These are phyloP conservation scores for Xylariomycetidae sp. DNA, from an alignment of 2,329 filamentous ascomycete species.

Conservation along the genomic window DNA sequence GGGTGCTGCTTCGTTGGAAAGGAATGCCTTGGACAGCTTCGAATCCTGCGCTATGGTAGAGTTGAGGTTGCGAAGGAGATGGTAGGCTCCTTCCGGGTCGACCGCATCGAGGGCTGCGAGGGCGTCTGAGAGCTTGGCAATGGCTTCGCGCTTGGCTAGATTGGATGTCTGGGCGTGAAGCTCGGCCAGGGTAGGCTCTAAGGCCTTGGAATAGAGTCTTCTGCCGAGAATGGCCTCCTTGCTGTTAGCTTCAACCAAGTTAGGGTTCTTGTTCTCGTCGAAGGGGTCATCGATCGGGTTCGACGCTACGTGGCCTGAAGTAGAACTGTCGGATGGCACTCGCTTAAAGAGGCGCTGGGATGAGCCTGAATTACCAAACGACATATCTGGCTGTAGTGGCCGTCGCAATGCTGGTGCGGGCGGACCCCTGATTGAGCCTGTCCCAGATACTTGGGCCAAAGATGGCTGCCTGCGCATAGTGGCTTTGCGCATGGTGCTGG, in stretches of 20 bases:
- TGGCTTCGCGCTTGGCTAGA: constrained; percentile 70
- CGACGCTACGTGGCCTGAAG: constrained; percentile 34
- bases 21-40: constrained; percentile 53
- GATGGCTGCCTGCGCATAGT: constrained; percentile 50
- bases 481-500: constrained; percentile 54
- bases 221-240: constrained; percentile 83
- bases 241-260: constrained; percentile 53
- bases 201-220: constrained; percentile 72
- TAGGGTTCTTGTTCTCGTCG: constrained; percentile 62
- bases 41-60: constrained; percentile 67
- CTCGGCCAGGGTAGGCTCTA: constrained; percentile 82
- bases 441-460: constrained; percentile 29
- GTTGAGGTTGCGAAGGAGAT: constrained; percentile 74
- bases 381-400: constrained; percentile 83
- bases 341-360: constrained; percentile 89
- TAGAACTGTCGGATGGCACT: constrained; percentile 66
- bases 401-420: constrained; percentile 55
- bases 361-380: constrained; percentile 88
- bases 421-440: constrained; percentile 35
- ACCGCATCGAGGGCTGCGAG: constrained; percentile 79
- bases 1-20: constrained; percentile 30
- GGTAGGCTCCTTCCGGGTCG: constrained; percentile 86
- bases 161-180: constrained; percentile 72
- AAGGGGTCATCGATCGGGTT: constrained; percentile 38
- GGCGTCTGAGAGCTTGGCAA: constrained; percentile 78